Evolutionary conservation across 257 asterid species (phyloP).

Genomic region (Rauvolfia tetraphylla): DNA sequence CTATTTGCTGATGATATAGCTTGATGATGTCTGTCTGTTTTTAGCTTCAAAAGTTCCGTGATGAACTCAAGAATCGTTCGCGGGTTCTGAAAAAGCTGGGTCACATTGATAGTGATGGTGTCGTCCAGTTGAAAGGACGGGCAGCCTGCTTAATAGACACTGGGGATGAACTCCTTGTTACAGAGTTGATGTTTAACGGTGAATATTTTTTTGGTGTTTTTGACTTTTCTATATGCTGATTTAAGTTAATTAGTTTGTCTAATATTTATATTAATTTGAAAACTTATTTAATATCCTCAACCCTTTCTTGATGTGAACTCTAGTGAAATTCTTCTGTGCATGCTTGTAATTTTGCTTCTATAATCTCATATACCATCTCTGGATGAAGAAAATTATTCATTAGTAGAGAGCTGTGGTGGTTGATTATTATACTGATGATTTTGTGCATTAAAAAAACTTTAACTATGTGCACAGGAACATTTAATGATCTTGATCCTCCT

Average conservation of each 20-base stretch:
- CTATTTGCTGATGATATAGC: not conserved
- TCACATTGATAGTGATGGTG: conserved; percentile 83
- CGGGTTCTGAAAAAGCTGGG: conserved; percentile 90
- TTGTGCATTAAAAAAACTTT: not conserved
- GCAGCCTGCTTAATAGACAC: conserved; percentile 99
- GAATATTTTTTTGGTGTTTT: conserved; percentile 13
- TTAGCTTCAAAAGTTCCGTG: conserved; percentile 97
- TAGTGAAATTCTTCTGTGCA: not conserved
- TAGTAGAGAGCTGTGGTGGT: not conserved
- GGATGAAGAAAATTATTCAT: not conserved
- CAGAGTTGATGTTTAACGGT: conserved; percentile 97
- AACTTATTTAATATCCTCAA: not conserved
- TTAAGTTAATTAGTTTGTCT: not conserved
- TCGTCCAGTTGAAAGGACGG: conserved; percentile 90
- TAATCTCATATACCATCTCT: not conserved
- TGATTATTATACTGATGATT: not conserved
- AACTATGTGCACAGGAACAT: conserved; percentile 54
- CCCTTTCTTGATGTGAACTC: not conserved
- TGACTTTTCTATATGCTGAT: not conserved
- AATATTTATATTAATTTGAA: not conserved
- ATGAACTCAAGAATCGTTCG: conserved; percentile 93
- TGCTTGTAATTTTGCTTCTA: not conserved
- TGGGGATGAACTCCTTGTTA: conserved; percentile 97
- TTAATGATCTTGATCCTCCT: conserved; percentile 92
- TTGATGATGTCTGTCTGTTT: conserved; percentile 4